phyloP scores from a whole-genome alignment of 1,284 basidiomycete genomes.

The Cutaneotrichosporon spelunceum region DNA sequence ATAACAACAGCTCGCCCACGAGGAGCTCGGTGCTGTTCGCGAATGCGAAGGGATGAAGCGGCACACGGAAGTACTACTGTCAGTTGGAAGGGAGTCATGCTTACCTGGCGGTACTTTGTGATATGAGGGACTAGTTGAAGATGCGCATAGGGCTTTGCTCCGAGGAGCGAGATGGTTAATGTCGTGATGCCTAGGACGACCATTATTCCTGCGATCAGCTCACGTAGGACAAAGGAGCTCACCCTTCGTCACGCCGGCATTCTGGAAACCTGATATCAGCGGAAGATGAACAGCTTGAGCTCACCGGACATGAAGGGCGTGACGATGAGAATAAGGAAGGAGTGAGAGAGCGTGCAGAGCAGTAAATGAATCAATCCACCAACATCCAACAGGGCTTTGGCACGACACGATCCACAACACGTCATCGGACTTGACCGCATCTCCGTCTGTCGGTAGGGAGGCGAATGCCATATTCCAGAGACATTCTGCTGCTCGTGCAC shows the following conservation, averaged over 20 bases:
- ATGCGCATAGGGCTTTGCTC: slow-evolving; percentile 81
- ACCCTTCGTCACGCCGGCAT: slow-evolving; percentile 49
- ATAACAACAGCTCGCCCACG: slow-evolving; percentile 70
- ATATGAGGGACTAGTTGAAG: slow-evolving; percentile 59
- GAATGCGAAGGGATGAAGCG: slow-evolving; percentile 71
- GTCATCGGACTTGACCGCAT: neutral
- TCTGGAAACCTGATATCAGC: slow-evolving; percentile 39
- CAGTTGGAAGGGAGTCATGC: slow-evolving; percentile 16
- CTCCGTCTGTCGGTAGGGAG: neutral
- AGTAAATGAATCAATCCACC: neutral
- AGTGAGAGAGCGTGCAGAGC: neutral
- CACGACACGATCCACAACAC: neutral
- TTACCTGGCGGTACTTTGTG: slow-evolving; percentile 52
- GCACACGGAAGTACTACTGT: slow-evolving; percentile 76
- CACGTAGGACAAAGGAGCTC: neutral
- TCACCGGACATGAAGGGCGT: slow-evolving; percentile 7
- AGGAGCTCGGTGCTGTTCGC: slow-evolving; percentile 81
- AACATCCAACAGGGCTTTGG: neutral
- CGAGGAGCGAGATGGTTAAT: slow-evolving; percentile 69
- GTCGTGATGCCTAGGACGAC: slow-evolving; percentile 66
- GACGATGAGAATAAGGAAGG: neutral
- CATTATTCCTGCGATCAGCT: slow-evolving; percentile 65
- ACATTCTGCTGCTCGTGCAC: neutral
- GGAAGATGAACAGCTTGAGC: neutral
- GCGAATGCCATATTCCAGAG: neutral